Evolutionary conservation across 2,329 filamentous ascomycete genomes (phyloP).

Genomic region (Coccinonectria pachysandricola): DNA sequence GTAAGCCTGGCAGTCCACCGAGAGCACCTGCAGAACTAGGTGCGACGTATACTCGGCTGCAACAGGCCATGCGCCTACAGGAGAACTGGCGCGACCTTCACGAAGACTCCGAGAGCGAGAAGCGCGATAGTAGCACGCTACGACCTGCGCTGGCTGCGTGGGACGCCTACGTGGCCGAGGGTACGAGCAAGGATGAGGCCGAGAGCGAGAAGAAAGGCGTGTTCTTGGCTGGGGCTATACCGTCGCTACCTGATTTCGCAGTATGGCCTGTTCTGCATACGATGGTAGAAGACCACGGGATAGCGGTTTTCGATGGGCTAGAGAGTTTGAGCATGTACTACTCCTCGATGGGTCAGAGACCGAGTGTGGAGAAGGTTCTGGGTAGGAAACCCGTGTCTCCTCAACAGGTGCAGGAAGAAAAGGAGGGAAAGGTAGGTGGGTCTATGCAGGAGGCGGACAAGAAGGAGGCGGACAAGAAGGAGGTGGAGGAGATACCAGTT

Average conservation of each 20-base stretch:
- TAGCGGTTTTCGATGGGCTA: slow-evolving; percentile 21
- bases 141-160: slow-evolving; percentile 28
- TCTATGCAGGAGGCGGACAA: too few species aligned
- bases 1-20: slow-evolving; percentile 16
- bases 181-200: too few species aligned
- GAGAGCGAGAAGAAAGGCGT: too few species aligned
- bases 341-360: slow-evolving; percentile 14
- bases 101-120: slow-evolving; percentile 1
- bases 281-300: slow-evolving; percentile 27
- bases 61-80: slow-evolving; percentile 27
- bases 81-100: slow-evolving; percentile 23
- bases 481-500: too few species aligned
- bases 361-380: slow-evolving; percentile 15
- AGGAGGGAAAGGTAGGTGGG: too few species aligned
- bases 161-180: slow-evolving; percentile 25
- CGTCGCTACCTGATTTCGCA: slow-evolving; percentile 43
- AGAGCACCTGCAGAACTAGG: slow-evolving; percentile 23
- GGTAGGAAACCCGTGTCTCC: slow-evolving; percentile 4
- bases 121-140: slow-evolving; percentile 13
- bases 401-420: too few species aligned
- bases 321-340: slow-evolving; percentile 29
- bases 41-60: slow-evolving; percentile 30
- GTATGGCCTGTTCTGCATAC: slow-evolving; percentile 45
- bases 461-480: too few species aligned
- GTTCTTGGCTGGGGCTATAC: slow-evolving; percentile 34